phyloP scores from a whole-genome alignment of 1,139 yeast species.

The Candida tropicalis region DNA sequence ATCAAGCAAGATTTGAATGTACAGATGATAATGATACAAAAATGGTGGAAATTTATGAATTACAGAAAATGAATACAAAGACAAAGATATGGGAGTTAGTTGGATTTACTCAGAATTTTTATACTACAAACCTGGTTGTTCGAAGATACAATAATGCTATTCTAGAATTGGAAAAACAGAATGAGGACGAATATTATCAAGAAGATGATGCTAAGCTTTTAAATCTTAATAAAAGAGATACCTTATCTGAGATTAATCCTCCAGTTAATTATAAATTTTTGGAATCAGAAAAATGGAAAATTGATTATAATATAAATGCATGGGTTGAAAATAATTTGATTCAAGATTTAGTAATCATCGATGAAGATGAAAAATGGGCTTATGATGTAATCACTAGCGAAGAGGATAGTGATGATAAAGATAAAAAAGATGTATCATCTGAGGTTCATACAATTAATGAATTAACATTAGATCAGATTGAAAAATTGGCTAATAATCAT shows the following conservation, averaged over 20 bases:
- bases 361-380: conserved; percentile 77
- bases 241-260: conserved; percentile 44
- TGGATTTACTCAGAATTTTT: conserved; percentile 60
- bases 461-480: conserved; percentile 3
- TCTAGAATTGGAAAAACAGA: conserved; percentile 14
- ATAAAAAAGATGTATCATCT: background rate
- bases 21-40: conserved; percentile 10
- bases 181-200: conserved; percentile 16
- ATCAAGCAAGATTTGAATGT: conserved; percentile 9
- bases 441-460: conserved; percentile 5
- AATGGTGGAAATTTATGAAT: conserved; percentile 66
- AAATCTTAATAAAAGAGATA: conserved; percentile 18
- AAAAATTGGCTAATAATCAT: conserved; percentile 1
- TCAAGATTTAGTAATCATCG: conserved; percentile 57
- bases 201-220: conserved; percentile 6
- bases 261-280: conserved; percentile 62
- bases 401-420: conserved; percentile 3
- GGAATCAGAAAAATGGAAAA: conserved; percentile 47
- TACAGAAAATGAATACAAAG: conserved; percentile 56
- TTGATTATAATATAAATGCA: conserved; percentile 57
- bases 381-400: conserved; percentile 45
- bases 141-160: conserved; percentile 21
- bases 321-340: conserved; percentile 61
- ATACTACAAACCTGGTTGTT: conserved; percentile 42
- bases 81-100: conserved; percentile 61